These are phyloP conservation scores for Zygotorulaspora mrakii DNA, from an alignment of 1,139 yeast species.

Conservation along the genomic window DNA sequence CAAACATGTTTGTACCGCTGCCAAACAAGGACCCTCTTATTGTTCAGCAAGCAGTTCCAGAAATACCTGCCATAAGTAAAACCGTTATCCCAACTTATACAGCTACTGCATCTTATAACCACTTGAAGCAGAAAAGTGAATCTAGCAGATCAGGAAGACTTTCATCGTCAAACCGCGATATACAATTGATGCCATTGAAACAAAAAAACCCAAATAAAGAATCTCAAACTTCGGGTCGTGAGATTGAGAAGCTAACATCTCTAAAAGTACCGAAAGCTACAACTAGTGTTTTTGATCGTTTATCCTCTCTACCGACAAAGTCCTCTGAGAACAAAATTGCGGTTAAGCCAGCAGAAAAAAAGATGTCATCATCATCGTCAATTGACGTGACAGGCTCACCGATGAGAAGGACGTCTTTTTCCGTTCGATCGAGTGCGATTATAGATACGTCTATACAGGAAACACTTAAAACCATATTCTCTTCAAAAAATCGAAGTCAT, in stretches of 20 bases:
- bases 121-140: background rate
- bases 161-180: background rate
- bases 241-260: background rate
- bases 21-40: conserved; percentile 36
- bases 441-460: conserved; percentile 30
- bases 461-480: conserved; percentile 31
- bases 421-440: conserved; percentile 6
- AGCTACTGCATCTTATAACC: background rate
- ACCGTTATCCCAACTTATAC: background rate
- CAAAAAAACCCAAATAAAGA: background rate
- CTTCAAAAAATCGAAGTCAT: conserved; percentile 15
- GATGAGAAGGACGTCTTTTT: conserved; percentile 14
- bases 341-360: conserved; percentile 12
- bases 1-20: conserved; percentile 36
- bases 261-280: conserved; percentile 9
- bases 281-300: conserved; percentile 32
- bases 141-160: background rate
- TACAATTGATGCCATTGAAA: background rate
- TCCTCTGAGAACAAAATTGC: conserved; percentile 33
- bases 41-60: conserved; percentile 17
- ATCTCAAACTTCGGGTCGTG: conserved; percentile 1
- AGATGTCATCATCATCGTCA: conserved; percentile 21
- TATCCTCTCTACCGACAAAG: conserved; percentile 32
- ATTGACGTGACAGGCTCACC: conserved; percentile 33
- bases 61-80: background rate